Base-by-base conservation (phyloP, 305 asterid species). In the Rubia occidens region DNA sequence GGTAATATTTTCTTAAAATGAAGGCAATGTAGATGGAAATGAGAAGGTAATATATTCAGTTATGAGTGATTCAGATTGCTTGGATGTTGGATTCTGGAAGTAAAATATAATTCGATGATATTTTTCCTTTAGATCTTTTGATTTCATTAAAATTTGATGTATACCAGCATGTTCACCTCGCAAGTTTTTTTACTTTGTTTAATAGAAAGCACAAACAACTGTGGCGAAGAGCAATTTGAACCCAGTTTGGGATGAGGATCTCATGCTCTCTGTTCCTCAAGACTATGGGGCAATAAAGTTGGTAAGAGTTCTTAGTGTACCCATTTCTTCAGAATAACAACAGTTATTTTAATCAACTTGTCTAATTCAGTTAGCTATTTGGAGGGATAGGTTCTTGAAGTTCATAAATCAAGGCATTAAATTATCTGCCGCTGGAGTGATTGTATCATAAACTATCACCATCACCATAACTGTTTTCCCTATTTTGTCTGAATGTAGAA, bases 181-280 rank as follows among this genome's bases (percentile, higher is more conserved):
- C 24, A 1, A 21, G 39, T 32, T 71, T 11, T 32, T 35, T 26
- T 70, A 15, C 21, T 70, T 72, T 63, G 45, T 14, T 80, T 64
- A 18, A 32, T 78, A 92, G 98, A 89, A 85, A 86, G 96, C 63
- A 6, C 96, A 87, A 81, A 92, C 98, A 35, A 35, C 85, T 17
- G 89, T 88, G 66, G 65, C 83, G 71, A 85, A 71, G 76, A 93
- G 97, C 86, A 93, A 85, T 71, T 77, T 93, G 82, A 93, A 90
- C 80, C 98, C 98, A 5, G 77, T 88, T 65, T 90, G 97, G 98
- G 87, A 93, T 45, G 92, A 93, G 80, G 97, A 87, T 66, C 83
- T 93, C 39, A 87, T 88, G 97, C 95, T 93, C 71, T 93, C 98
- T 8, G 95, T 92, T 74, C 98, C 98, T 60, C 87, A 87, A 74